Evolutionary conservation across 805 yeast species (phyloP).

Genomic region (Ogataea paradorogensis): DNA sequence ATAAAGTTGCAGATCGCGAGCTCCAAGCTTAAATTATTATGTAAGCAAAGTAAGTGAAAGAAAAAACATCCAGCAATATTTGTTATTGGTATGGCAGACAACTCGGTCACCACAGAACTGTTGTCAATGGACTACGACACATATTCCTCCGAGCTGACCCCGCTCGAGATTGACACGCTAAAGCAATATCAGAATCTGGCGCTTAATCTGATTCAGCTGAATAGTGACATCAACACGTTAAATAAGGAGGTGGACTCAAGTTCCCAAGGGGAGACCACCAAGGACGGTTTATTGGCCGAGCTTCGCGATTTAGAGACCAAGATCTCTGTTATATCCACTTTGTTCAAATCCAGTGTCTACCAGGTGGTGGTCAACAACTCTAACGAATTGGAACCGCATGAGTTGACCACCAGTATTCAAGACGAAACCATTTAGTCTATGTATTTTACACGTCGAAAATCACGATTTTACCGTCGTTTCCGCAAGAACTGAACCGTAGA

Average conservation of each 20-base stretch:
- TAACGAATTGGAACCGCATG: slow-evolving; percentile 10
- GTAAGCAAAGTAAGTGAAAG: background rate
- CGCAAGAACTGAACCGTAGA: slow-evolving; percentile 66
- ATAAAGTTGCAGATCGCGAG: slow-evolving; percentile 11
- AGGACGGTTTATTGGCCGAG: slow-evolving; percentile 22
- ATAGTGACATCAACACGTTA: slow-evolving; percentile 24
- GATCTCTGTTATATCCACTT: slow-evolving; percentile 31
- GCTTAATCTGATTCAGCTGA: slow-evolving; percentile 27
- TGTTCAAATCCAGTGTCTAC: slow-evolving; percentile 33
- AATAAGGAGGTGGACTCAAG: slow-evolving; percentile 26
- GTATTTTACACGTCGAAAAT: slow-evolving; percentile 49
- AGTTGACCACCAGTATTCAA: slow-evolving; percentile 19
- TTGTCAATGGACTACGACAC: slow-evolving; percentile 26
- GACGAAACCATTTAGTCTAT: slow-evolving; percentile 12
- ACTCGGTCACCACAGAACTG: slow-evolving; percentile 15
- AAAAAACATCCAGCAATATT: background rate
- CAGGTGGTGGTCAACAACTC: slow-evolving; percentile 22
- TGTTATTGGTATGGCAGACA: background rate
- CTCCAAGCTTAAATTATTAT: background rate
- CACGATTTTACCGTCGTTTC: slow-evolving; percentile 90
- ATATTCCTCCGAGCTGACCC: slow-evolving; percentile 29
- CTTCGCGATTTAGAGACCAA: slow-evolving; percentile 24
- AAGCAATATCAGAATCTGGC: slow-evolving; percentile 40
- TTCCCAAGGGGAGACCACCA: slow-evolving; percentile 21
- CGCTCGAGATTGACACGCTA: slow-evolving; percentile 36